Base-by-base conservation (phyloP, 2,329 filamentous ascomycete species). In the Penicillium sp. region DNA sequence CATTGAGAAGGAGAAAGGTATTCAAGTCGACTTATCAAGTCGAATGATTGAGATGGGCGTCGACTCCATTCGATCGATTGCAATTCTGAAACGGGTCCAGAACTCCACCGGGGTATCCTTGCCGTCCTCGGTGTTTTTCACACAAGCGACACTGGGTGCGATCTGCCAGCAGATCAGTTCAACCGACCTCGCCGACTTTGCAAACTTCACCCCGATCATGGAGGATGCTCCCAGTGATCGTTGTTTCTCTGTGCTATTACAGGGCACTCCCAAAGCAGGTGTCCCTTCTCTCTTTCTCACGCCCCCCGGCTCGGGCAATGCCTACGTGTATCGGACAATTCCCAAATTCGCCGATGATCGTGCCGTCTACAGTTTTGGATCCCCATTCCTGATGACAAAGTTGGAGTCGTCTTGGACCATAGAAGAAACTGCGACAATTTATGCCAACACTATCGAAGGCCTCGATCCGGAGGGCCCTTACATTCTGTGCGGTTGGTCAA, bases 371-470 rank as follows among this genome's bases (percentile, higher is more conserved):
- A 40, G 29, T 24, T 39, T 52, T n/a, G 47, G 50, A 13, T 52
- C 50, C 33, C 50, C 50, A 34, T 52, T 52, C 33, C 44, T 52
- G 18, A 52, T 49, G 50, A 52, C 50, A 12, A 45, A 46, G 24
- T 51, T 43, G 33, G 49, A 52, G 29, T n/a, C 39, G 9, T 29
- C 46, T 13, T 52, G 50, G 50, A 45, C 50, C 18, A 28, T 52
- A 11, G 50, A 49, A 46, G 46, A 52, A 29, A 27, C 50, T 3
- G 43, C 50, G 24, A 9, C 39, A 2, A 49, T 49, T 5, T 52
- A 52, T 13, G 37, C 35, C 5, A 49, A 45, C 9, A 52, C 50
- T n/a, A 52, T 52, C 24, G 36, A n/a, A 36, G 38, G 33, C 13
- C 47, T 52, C 42, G 26, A 49, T 9, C 47, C 50, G 4, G 11